Evolutionary conservation across 1,284 basidiomycete genomes (phyloP).

Genomic region (Microbotryum violaceum): DNA sequence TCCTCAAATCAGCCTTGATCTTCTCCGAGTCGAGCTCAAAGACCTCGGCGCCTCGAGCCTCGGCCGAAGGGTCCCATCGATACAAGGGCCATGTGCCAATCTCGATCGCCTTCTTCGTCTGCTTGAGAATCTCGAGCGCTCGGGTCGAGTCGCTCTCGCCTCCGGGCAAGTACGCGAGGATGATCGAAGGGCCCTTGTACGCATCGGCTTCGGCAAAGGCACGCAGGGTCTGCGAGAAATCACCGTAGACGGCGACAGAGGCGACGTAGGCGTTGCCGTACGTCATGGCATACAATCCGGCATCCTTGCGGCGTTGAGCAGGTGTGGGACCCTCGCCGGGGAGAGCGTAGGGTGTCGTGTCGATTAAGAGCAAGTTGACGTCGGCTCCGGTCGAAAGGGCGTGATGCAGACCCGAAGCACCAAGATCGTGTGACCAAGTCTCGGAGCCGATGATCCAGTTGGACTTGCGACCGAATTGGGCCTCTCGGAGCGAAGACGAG

Average conservation of each 20-base stretch:
- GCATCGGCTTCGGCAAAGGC: slow-evolving; percentile 84
- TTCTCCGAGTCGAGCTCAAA: slow-evolving; percentile 90
- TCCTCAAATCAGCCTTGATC: slow-evolving; percentile 87
- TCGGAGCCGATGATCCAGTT: slow-evolving; percentile 97
- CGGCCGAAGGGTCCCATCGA: slow-evolving; percentile 88
- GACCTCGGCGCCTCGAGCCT: slow-evolving; percentile 59
- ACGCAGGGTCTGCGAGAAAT: slow-evolving; percentile 90
- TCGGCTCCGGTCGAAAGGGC: slow-evolving; percentile 82
- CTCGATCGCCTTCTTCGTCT: slow-evolving; percentile 95
- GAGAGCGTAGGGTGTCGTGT: slow-evolving; percentile 69
- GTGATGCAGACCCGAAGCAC: slow-evolving; percentile 92
- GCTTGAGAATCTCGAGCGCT: slow-evolving; percentile 83
- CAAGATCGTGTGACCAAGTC: slow-evolving; percentile 94
- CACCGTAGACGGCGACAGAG: slow-evolving; percentile 88
- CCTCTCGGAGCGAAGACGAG: slow-evolving; percentile 43
- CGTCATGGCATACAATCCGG: slow-evolving; percentile 96
- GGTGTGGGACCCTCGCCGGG: slow-evolving; percentile 61
- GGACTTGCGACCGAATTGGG: slow-evolving; percentile 59
- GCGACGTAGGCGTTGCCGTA: slow-evolving; percentile 95
- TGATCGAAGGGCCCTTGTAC: slow-evolving; percentile 81
- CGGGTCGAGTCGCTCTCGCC: slow-evolving; percentile 57
- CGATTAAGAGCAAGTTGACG: slow-evolving; percentile 92
- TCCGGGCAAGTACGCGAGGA: slow-evolving; percentile 93
- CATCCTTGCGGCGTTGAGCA: slow-evolving; percentile 55
- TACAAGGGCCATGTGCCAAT: slow-evolving; percentile 97